phyloP scores from a whole-genome alignment of 2,329 filamentous ascomycete species.

The Elsinoe necatrix region DNA sequence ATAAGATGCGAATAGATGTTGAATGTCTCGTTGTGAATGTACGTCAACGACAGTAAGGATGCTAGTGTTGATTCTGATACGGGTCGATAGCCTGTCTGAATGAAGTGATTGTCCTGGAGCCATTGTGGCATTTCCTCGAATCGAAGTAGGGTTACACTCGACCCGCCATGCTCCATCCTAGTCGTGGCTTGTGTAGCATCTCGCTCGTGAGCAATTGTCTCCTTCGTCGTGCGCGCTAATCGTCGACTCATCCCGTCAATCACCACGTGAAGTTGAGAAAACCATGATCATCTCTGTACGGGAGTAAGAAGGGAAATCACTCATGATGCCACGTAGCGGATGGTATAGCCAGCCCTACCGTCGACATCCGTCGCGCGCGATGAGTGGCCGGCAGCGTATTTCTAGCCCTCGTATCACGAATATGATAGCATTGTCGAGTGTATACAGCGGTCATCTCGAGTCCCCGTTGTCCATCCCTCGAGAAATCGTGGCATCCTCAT shows the following conservation, averaged over 20 bases:
- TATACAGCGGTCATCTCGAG: too few species aligned
- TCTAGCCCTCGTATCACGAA: too few species aligned
- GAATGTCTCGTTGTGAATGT: conserved; percentile 23
- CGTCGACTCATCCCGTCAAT: not conserved
- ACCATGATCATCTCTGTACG: too few species aligned
- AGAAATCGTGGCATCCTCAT: too few species aligned
- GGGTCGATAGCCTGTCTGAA: not conserved
- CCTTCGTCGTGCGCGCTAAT: not conserved
- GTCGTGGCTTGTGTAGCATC: not conserved
- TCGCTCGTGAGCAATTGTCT: not conserved
- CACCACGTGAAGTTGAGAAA: too few species aligned
- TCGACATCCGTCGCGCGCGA: not conserved
- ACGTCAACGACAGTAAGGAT: conserved; percentile 4
- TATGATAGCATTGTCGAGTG: too few species aligned
- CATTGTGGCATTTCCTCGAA: conserved; percentile 5
- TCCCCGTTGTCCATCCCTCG: too few species aligned
- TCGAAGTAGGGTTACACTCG: not conserved
- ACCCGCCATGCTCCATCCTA: not conserved
- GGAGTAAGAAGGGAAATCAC: not conserved
- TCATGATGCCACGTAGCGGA: not conserved
- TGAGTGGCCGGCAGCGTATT: not conserved
- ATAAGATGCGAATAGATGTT: conserved; percentile 24
- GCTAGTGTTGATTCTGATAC: not conserved
- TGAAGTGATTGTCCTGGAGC: conserved; percentile 5
- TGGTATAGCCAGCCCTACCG: not conserved